Percentiles rank a stretch among this genome's conserved stretches.
Conservation (phyloP, 2,329 filamentous ascomycete genomes). For the Botrytis cinerea region DNA sequence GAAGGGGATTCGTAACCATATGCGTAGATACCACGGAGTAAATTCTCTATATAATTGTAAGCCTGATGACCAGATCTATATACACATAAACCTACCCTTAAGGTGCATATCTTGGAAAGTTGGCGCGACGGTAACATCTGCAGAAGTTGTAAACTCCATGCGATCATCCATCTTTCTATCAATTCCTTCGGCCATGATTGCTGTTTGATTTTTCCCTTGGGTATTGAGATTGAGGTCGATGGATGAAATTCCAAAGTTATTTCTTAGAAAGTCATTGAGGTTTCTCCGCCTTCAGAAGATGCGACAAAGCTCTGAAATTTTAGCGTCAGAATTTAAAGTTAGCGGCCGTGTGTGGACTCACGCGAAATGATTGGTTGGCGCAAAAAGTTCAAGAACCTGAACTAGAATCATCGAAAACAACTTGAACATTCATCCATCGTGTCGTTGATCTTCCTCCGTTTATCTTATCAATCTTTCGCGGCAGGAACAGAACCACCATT, state of each 20-base stretch:
- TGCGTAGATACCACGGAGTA: slow-evolving; percentile 95
- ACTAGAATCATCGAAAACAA: slow-evolving; percentile 15
- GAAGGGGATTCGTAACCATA: slow-evolving; percentile 99
- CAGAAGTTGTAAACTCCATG: slow-evolving; percentile 98
- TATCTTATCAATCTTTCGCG: neutral
- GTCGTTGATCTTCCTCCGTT: neutral
- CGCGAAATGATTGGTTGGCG: slow-evolving; percentile 35
- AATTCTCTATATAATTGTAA: slow-evolving; percentile 64
- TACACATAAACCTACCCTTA: slow-evolving; percentile 60
- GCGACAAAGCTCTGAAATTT: slow-evolving; percentile 26
- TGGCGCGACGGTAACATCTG: slow-evolving; percentile 93
- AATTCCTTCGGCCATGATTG: slow-evolving; percentile 80
- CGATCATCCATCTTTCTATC: slow-evolving; percentile 93
- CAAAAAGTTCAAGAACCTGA: slow-evolving; percentile 24
- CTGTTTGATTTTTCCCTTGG: slow-evolving; percentile 25
- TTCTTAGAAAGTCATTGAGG: slow-evolving; percentile 7
- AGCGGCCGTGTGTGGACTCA: slow-evolving; percentile 16
- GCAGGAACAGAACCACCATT: neutral
- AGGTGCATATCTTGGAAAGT: slow-evolving; percentile 93
- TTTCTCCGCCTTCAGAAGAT: neutral
- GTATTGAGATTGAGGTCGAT: slow-evolving; percentile 14
- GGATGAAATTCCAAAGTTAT: neutral
- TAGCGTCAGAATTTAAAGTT: slow-evolving; percentile 30
- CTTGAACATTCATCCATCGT: neutral
- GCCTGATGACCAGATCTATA: neutral